A percentile compares a stretch with the other conserved stretches of the same genome.
These are phyloP conservation scores for Pseudevernia furfuracea DNA, from an alignment of 495 filamentous ascomycete species.

Conservation along the genomic window DNA sequence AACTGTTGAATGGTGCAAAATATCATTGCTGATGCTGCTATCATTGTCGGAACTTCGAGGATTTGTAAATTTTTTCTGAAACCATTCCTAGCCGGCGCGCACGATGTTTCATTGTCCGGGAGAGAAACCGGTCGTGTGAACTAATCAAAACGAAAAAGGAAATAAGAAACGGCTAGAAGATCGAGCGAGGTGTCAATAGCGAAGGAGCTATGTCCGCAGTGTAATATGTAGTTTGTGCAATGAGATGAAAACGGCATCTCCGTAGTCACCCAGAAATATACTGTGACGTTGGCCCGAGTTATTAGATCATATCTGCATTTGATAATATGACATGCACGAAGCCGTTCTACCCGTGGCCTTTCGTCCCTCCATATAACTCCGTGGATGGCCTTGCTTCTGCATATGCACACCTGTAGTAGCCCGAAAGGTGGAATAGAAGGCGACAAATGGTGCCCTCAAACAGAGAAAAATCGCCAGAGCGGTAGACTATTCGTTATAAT, in stretches of 20 bases:
- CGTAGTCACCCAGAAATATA: not conserved
- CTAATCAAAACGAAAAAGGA: not conserved
- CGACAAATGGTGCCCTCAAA: not conserved
- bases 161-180: not conserved
- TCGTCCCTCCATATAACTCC: conserved; percentile 5
- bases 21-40: not conserved
- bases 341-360: conserved; percentile 7
- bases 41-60: not conserved
- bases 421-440: not conserved
- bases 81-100: not conserved
- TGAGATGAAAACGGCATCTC: not conserved
- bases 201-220: not conserved
- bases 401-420: conserved; percentile 7
- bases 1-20: not conserved
- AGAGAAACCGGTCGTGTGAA: not conserved
- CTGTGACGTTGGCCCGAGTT: not conserved
- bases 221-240: not conserved
- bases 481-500: conserved; percentile 72
- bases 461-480: conserved; percentile 5
- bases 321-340: conserved; percentile 14
- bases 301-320: conserved; percentile 12
- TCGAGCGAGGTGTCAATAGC: not conserved
- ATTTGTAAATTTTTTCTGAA: not conserved
- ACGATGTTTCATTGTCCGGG: not conserved
- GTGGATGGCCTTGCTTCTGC: conserved; percentile 4